Base-by-base conservation (phyloP, 2,329 filamentous ascomycete species). In the Tolypocladium amazonense region DNA sequence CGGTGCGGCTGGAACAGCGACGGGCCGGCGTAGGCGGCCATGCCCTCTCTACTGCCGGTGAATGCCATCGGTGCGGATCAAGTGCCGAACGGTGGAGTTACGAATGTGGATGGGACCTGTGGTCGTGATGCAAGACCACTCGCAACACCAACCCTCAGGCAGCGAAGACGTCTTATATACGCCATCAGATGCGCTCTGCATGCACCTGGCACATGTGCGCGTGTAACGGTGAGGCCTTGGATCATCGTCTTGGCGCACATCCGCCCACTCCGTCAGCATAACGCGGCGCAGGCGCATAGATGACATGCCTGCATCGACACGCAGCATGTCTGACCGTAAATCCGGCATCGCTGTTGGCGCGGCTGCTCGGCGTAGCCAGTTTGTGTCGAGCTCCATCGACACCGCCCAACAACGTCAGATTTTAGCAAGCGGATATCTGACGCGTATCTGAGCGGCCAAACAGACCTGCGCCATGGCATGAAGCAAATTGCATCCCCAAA, bases 1-100 rank as follows among this genome's bases (percentile, higher is more conserved):
- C 72, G 68, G 64, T 78, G 76, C 38, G 77, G 78, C 62, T 80
- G 77, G 67, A 78, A 71, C 50, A 81, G 71, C 18, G 75, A 78
- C 1, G 76, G 74, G 6, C 73, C 75, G 47, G 72, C 68, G 61
- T 79, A 79, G 47, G 71, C 71, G 43, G 64, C 64, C 76, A 79
- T 78, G 61, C 74, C 73, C 37, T 68, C 52, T 27, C 56, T 57
- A 20, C 52, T 53, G n/a, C 33, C 45, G 37, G 35, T 58, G 45
- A 53, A 58, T 20, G 57, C 57, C 57, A 58, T 58, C 38, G 3
- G 18, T 52, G 15, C 27, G 27, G 47, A 52, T 30, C 27, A 9
- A 25, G 45, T 30, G 45, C 18, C 11, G 6, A 27, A 47, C 14
- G 23, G 4, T 23, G 8, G n/a, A n/a, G n/a, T n/a, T n/a, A n/a